These are phyloP conservation scores for Aspergillus alliaceus DNA, from an alignment of 2,329 filamentous ascomycete species.

Conservation along the genomic window DNA sequence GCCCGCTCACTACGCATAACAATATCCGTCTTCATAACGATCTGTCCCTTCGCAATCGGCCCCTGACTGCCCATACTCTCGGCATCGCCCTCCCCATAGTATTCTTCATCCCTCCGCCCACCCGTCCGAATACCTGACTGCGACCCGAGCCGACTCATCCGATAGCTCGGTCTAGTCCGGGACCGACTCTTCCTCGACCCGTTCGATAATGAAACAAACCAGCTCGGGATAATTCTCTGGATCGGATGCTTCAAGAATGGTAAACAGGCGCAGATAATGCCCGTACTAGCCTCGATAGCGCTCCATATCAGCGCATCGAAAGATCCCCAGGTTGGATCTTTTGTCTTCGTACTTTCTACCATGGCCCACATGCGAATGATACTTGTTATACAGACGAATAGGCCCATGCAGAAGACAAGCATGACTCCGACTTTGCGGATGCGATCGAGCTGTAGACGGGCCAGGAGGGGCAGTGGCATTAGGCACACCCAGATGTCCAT, in stretches of 20 bases:
- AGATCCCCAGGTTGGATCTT: slow-evolving; percentile 2
- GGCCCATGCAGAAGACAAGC: slow-evolving; percentile 5
- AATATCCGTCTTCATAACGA: slow-evolving; percentile 8
- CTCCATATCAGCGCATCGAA: slow-evolving; percentile 9
- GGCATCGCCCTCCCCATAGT: neutral
- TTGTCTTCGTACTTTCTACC: neutral
- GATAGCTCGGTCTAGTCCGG: slow-evolving; percentile 1
- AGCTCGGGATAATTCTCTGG: neutral
- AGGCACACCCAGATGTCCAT: slow-evolving; percentile 5
- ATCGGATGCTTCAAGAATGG: slow-evolving; percentile 7
- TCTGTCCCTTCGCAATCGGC: slow-evolving; percentile 3
- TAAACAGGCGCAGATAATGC: slow-evolving; percentile 9
- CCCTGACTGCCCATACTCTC: slow-evolving; percentile 6
- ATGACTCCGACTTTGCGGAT: slow-evolving; percentile 3
- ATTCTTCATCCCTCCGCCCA: neutral
- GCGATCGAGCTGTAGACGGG: slow-evolving; percentile 1
- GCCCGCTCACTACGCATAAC: slow-evolving; percentile 3
- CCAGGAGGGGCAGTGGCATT: slow-evolving; percentile 1
- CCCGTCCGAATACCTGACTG: neutral
- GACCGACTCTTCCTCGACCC: neutral
- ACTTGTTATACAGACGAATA: slow-evolving; percentile 6
- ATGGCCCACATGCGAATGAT: slow-evolving; percentile 7
- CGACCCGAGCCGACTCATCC: neutral
- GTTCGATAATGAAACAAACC: neutral
- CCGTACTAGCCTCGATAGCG: slow-evolving; percentile 9